Base-by-base conservation (phyloP, 306 rosid species). In the Castanopsis chinensis region DNA sequence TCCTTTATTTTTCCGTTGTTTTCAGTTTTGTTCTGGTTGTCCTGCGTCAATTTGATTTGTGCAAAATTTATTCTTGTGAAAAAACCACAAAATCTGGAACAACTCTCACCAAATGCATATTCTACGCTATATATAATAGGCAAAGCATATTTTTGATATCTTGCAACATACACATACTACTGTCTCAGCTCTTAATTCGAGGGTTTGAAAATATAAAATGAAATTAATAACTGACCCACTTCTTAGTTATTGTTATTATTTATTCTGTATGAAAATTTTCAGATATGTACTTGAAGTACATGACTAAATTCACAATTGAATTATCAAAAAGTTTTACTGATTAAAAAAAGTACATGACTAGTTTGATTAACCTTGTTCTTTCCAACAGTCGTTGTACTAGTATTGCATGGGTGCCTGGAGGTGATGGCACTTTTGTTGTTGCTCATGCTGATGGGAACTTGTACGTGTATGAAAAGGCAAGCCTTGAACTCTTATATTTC, bases 381-480 rank as follows among this genome's bases (percentile, higher is more conserved):
- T 74, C 25, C 75, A 76, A 86, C 98, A 96, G 99, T 77, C 98
- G 99, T 18, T 96, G 99, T 84, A 90, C 94, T 37, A 84, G 92
- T 83, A 72, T 93, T 81, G 88, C 97, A 33, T 96, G 99, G 99
- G 91, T 93, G 71, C 97, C 99, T 52, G 90, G 92, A 80, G 92
- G 93, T 77, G 97, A 96, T 71, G 96, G 97, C 63, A 83, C 92
- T 84, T 96, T 96, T 78, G 92, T 91, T 83, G 98, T 93, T 41
- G 91, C 96, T 82, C 98, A 96, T 81, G 85, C 96, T 1, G 99
- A 96, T 85, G 99, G 99, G 83, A 96, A 93, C 87, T 77, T 93
- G 82, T 96, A 88, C 28, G 83, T 91, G 80, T 96, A 93, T 80
- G 97, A 93, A 81, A 96, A 96, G 97, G 99, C 86, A 87, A 88